Evolutionary conservation across 768 basidiomycete species (phyloP).

Genomic region (Nidularia pulvinata): DNA sequence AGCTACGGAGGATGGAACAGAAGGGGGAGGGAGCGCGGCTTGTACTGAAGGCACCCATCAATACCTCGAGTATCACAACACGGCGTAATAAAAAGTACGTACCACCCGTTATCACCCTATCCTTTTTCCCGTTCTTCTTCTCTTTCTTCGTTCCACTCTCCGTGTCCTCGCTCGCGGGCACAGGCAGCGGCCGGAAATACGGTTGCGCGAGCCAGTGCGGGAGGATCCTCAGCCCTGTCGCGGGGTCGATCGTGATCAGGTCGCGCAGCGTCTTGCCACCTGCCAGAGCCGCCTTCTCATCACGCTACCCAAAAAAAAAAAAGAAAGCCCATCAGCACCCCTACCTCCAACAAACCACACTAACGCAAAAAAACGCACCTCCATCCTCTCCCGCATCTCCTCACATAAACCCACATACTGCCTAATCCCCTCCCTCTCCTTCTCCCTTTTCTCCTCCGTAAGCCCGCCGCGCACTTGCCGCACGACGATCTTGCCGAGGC

Average conservation of each 20-base stretch:
- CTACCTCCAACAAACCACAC: neutral
- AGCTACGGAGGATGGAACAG: too few species aligned
- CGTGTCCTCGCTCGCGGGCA: too few species aligned
- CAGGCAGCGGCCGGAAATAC: slow-evolving; percentile 66
- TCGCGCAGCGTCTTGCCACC: slow-evolving; percentile 20
- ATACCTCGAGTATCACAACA: too few species aligned
- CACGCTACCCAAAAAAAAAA: too few species aligned
- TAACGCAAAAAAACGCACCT: slow-evolving; percentile 15
- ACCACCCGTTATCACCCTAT: too few species aligned
- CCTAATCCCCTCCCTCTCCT: slow-evolving; percentile 23
- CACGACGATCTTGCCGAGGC: slow-evolving; percentile 52
- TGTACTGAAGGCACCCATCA: too few species aligned
- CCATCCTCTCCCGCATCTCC: slow-evolving; percentile 62
- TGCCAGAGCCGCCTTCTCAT: slow-evolving; percentile 34
- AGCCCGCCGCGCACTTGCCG: slow-evolving; percentile 4
- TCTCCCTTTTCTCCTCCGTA: too few species aligned
- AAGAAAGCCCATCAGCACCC: slow-evolving; percentile 5
- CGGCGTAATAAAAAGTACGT: too few species aligned
- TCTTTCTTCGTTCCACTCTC: too few species aligned
- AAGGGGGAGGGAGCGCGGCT: too few species aligned
- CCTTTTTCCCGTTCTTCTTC: too few species aligned
- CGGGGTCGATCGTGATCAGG: slow-evolving; percentile 25
- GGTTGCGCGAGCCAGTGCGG: slow-evolving; percentile 61
- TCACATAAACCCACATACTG: slow-evolving; percentile 53
- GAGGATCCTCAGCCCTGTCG: slow-evolving; percentile 32